These are phyloP conservation scores for Pestalotiopsis sp. DNA, from an alignment of 2,329 filamentous ascomycete species.

Conservation along the genomic window DNA sequence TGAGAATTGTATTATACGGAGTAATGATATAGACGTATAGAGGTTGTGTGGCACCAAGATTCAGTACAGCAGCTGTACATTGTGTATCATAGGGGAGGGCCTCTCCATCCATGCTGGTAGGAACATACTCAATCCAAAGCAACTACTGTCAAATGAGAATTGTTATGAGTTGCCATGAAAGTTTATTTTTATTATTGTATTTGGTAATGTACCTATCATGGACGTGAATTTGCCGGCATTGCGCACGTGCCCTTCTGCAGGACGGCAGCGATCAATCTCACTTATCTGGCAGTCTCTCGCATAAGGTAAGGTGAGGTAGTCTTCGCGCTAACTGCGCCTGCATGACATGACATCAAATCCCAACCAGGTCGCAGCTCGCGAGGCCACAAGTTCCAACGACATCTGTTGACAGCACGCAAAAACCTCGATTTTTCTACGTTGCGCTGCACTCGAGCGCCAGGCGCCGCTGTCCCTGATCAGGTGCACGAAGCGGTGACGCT, in stretches of 20 bases:
- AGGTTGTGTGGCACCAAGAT: not conserved
- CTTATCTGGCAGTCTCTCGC: conserved; percentile 2
- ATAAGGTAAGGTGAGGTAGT: not conserved
- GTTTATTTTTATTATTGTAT: not conserved
- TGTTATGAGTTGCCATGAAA: not conserved
- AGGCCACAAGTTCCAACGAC: conserved; percentile 2
- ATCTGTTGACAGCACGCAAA: not conserved
- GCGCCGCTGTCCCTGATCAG: not conserved
- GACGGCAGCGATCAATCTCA: not conserved
- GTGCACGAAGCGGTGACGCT: not conserved
- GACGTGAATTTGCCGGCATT: not conserved
- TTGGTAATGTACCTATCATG: not conserved
- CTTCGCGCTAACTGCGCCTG: conserved; percentile 4
- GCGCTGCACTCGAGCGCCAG: not conserved
- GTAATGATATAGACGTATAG: not conserved
- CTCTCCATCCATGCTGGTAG: not conserved
- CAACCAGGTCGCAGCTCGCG: not conserved
- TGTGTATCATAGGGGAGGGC: not conserved
- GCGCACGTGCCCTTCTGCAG: conserved; percentile 10
- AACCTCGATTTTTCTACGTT: not conserved
- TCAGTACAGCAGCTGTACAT: not conserved
- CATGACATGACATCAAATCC: conserved; percentile 1
- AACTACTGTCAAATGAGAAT: not conserved
- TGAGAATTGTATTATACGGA: not conserved
- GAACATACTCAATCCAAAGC: not conserved